These are phyloP conservation scores for Potentilla sterilis DNA, from an alignment of 306 rosid genomes.

Conservation along the genomic window DNA sequence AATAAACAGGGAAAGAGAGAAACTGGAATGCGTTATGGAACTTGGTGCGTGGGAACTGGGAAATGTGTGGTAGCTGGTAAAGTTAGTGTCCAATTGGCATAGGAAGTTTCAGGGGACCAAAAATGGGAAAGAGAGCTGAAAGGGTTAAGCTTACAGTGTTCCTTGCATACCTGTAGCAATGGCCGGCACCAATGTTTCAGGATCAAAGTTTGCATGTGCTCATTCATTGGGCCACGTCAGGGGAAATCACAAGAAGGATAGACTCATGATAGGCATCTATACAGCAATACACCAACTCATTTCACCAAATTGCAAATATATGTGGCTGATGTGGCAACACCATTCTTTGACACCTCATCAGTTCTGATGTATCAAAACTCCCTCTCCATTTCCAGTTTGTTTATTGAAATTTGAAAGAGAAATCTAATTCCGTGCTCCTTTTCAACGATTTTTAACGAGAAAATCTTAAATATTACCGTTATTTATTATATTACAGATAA, in stretches of 20 bases:
- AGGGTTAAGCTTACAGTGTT: background rate
- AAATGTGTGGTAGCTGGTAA: conserved; percentile 18
- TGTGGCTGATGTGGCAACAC: background rate
- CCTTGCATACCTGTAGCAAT: background rate
- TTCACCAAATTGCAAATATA: background rate
- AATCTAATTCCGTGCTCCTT: too few relatives aligned
- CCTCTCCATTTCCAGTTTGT: background rate
- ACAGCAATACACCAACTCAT: background rate
- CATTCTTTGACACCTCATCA: background rate
- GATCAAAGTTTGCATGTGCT: conserved; percentile 4
- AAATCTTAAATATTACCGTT: background rate
- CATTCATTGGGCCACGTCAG: conserved; percentile 78
- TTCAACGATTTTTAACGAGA: background rate
- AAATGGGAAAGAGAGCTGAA: background rate
- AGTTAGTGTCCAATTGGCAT: background rate
- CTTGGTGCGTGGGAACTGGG: background rate
- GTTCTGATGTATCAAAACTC: background rate
- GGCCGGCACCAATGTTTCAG: background rate
- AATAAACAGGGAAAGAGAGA: conserved; percentile 2
- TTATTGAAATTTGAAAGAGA: background rate
- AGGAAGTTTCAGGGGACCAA: background rate
- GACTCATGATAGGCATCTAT: conserved; percentile 26
- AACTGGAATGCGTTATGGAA: background rate
- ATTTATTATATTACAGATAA: background rate
- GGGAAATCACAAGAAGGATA: conserved; percentile 54